A percentile compares a stretch with the other conserved stretches of the same genome.
Conservation (phyloP, 805 yeast genomes). For the Metschnikowia lunata region DNA sequence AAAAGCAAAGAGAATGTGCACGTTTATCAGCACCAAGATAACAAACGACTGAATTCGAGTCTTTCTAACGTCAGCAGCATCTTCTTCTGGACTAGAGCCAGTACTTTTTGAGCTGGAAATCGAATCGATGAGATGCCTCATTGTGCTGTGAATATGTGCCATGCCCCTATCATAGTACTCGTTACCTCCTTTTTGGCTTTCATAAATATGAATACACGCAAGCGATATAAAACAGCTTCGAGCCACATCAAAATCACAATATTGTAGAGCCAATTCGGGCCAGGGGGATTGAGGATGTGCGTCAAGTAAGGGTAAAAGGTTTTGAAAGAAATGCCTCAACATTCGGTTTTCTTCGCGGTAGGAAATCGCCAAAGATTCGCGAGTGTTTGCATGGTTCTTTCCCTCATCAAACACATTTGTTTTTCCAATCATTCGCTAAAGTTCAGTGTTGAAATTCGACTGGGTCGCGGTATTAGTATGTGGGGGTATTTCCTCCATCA, state of each 20-base stretch:
- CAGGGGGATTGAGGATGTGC: slow-evolving; percentile 60
- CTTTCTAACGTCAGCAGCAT: not conserved
- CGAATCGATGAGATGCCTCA: slow-evolving; percentile 49
- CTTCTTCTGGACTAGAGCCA: slow-evolving; percentile 8
- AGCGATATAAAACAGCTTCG: slow-evolving; percentile 54
- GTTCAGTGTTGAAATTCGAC: slow-evolving; percentile 13
- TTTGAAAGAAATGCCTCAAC: slow-evolving; percentile 52
- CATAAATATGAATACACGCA: slow-evolving; percentile 55
- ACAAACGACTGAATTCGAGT: slow-evolving; percentile 29
- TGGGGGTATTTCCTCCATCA: not conserved
- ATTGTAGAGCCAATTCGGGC: slow-evolving; percentile 55
- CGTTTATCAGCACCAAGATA: slow-evolving; percentile 48
- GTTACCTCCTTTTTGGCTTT: slow-evolving; percentile 44
- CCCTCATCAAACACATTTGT: slow-evolving; percentile 11
- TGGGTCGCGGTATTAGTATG: not conserved
- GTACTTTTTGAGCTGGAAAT: slow-evolving; percentile 20
- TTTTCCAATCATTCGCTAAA: slow-evolving; percentile 10
- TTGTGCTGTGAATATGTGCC: slow-evolving; percentile 51
- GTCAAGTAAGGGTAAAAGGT: slow-evolving; percentile 49
- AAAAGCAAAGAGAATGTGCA: slow-evolving; percentile 50
- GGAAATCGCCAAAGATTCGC: slow-evolving; percentile 20
- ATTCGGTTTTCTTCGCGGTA: slow-evolving; percentile 51
- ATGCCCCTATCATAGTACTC: slow-evolving; percentile 51
- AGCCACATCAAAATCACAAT: slow-evolving; percentile 56
- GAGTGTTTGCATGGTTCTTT: slow-evolving; percentile 2